Evolutionary conservation across 345 rosid species (phyloP).

Genomic region (Citrus medica): DNA sequence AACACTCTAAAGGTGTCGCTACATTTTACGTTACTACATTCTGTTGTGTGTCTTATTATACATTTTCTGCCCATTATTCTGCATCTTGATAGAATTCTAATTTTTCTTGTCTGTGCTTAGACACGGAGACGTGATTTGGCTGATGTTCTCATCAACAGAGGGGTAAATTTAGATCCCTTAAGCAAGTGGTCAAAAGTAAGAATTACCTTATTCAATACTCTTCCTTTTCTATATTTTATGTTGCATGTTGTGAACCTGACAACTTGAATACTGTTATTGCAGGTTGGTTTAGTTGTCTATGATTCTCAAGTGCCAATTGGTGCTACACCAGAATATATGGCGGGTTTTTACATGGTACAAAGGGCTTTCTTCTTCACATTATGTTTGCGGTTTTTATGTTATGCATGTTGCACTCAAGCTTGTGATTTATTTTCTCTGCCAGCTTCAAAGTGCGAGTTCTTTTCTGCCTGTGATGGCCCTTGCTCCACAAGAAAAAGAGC

Average conservation of each 20-base stretch:
- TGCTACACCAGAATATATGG: conserved; percentile 97
- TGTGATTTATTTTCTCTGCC: conserved; percentile 12
- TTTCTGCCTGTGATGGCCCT: conserved; percentile 99
- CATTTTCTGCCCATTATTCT: background rate
- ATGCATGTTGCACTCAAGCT: conserved; percentile 4
- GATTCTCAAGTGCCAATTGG: conserved; percentile 97
- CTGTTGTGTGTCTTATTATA: conserved; percentile 13
- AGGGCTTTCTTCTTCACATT: background rate
- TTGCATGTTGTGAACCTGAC: background rate
- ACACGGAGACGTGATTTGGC: conserved; percentile 91
- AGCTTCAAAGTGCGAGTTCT: conserved; percentile 97
- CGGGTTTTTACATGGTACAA: conserved; percentile 87
- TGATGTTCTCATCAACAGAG: conserved; percentile 89
- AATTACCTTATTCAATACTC: background rate
- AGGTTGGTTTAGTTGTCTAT: conserved; percentile 91
- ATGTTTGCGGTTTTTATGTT: background rate
- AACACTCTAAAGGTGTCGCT: conserved; percentile 79
- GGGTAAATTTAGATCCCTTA: conserved; percentile 89
- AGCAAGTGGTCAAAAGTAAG: conserved; percentile 98
- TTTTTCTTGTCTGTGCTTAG: conserved; percentile 33
- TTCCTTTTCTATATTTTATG: background rate
- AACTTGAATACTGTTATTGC: conserved; percentile 13
- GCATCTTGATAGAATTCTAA: conserved; percentile 6
- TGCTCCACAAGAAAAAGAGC: conserved; percentile 93
- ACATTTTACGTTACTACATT: conserved; percentile 7